Conservation (phyloP, 164 flowering plant species). For the Liquidambar formosana region DNA sequence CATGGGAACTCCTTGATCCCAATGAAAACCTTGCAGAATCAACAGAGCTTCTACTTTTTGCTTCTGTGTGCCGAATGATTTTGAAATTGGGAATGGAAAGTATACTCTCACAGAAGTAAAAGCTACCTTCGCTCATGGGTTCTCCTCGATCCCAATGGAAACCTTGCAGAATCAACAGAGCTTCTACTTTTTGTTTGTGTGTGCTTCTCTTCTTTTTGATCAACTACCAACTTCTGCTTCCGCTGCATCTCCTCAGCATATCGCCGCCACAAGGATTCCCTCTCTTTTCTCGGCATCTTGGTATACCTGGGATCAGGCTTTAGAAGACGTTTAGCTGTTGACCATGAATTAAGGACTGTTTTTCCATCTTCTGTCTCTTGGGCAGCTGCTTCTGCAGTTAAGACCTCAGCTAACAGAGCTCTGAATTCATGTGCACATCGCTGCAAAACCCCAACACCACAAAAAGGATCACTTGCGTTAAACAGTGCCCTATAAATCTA, state of each 20-base stretch:
- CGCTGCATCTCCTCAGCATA: conserved; percentile 66
- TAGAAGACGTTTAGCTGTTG: conserved; percentile 75
- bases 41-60: conserved; percentile 37
- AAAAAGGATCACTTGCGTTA: not conserved
- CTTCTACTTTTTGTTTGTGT: conserved; percentile 39
- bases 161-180: conserved; percentile 39
- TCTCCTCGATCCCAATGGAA: conserved; percentile 40
- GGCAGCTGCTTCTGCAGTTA: conserved; percentile 67
- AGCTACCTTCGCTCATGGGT: conserved; percentile 44
- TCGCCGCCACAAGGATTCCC: conserved; percentile 84
- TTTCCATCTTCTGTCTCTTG: conserved; percentile 77
- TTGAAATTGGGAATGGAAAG: too few species aligned
- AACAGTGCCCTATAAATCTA: too few species aligned
- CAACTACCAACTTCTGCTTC: conserved; percentile 45
- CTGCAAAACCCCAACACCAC: conserved; percentile 30
- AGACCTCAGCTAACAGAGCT: conserved; percentile 64
- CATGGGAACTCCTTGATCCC: conserved; percentile 46
- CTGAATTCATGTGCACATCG: conserved; percentile 68
- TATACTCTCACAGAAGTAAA: not conserved
- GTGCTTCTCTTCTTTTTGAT: conserved; percentile 49
- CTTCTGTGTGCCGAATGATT: conserved; percentile 35
- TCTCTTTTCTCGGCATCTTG: conserved; percentile 84
- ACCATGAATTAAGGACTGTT: conserved; percentile 82
- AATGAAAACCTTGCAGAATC: conserved; percentile 37
- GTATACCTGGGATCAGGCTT: conserved; percentile 73